Evolutionary conservation across 768 basidiomycete species (phyloP).

Genomic region (Polyporus arcularius): DNA sequence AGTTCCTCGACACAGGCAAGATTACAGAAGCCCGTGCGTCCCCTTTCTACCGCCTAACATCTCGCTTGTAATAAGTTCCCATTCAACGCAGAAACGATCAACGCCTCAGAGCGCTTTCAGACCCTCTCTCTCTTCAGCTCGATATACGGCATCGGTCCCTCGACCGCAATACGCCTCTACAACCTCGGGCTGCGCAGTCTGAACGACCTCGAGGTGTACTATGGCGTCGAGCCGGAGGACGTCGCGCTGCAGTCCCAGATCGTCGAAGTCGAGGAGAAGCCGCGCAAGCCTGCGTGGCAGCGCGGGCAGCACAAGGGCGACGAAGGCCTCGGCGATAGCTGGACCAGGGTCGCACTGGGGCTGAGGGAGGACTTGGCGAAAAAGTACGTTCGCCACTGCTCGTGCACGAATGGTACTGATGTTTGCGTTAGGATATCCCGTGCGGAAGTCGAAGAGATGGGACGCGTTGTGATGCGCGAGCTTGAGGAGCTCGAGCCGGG

Average conservation of each 20-base stretch:
- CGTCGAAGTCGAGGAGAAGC: conserved; percentile 28
- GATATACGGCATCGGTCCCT: conserved; percentile 74
- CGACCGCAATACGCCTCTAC: conserved; percentile 67
- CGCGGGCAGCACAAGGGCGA: conserved; percentile 20
- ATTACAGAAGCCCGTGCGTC: conserved; percentile 62
- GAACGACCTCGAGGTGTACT: conserved; percentile 68
- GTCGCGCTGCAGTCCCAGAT: conserved; percentile 28
- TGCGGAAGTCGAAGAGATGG: conserved; percentile 77
- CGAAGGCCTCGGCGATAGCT: conserved; percentile 35
- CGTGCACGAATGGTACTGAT: not conserved
- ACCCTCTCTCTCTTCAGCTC: conserved; percentile 59
- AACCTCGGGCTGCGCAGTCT: conserved; percentile 66
- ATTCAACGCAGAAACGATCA: conserved; percentile 44
- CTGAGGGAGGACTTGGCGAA: conserved; percentile 57
- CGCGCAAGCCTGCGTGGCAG: conserved; percentile 15
- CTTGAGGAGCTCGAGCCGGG: conserved; percentile 63
- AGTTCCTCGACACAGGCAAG: conserved; percentile 54
- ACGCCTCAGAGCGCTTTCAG: conserved; percentile 52
- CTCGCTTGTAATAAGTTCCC: too few relatives aligned
- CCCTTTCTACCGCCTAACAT: not conserved
- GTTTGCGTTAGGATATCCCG: conserved; percentile 61
- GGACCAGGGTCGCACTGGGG: conserved; percentile 60
- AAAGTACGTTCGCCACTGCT: conserved; percentile 35
- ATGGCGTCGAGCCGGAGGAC: conserved; percentile 42
- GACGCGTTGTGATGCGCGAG: conserved; percentile 65